Base-by-base conservation (phyloP, 2,329 filamentous ascomycete species). In the Juglanconis juglandina region DNA sequence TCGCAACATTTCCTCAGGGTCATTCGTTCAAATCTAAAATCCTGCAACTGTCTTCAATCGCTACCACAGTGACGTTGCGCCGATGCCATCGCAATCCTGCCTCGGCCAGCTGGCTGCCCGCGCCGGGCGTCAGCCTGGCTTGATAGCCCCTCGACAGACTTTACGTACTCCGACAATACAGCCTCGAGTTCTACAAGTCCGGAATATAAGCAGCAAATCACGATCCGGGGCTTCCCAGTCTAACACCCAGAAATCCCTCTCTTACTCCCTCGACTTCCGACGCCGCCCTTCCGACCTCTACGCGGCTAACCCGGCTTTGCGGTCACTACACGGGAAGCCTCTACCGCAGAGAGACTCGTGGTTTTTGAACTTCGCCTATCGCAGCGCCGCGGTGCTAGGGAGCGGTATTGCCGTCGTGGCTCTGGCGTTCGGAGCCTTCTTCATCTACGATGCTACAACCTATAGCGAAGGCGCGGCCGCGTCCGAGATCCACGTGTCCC, bases 361-460 rank as follows among this genome's bases (percentile, higher is more conserved):
- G 63, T 53, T 81, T 3, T 70, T 83, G 59, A 84, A 82, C 69
- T 86, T 90, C 68, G 73, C 86, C 50, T 91, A 90, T 71, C 84
- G 89, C 66, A 80, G 84, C 37, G 88, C 92, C 39, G 86, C 89
- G 3, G 84, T 84, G 68, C 75, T 91, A 30, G 95, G 95, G 44
- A 87, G 90, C 61, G 90, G 94, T 53, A 81, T 95, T 42, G 79
- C 88, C 7, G 81, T 94, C 54, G 73, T 90, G 58, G 87, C 89
- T 39, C 77, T 82, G 3, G 81, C 90, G 5, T 81, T 98, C 6
- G 75, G 92, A 24, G 89, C 81, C 53, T 97, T 99, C 80, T 99
- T 99, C 76, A 68, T 95, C 67, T 99, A 96, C 77, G 95, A 99
- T 78, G 89, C 93, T 9, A 89, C 87, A 52, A 99, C 95, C 13